These are phyloP conservation scores for Oryza australiensis DNA, from an alignment of 176 grass and related monocot species.

Conservation along the genomic window DNA sequence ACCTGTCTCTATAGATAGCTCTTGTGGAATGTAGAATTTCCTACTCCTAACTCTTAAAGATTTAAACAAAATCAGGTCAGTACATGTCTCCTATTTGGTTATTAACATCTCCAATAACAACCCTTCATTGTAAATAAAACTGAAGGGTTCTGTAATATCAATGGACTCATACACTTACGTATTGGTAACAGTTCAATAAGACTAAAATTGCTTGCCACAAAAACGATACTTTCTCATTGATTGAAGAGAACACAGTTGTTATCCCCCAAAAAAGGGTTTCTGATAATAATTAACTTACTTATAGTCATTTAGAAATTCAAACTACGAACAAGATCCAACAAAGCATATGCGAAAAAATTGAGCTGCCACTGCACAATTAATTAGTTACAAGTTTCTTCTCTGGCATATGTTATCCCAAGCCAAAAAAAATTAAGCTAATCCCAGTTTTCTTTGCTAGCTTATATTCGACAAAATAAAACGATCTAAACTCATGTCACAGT, in stretches of 20 bases:
- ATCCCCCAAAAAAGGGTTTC: not conserved
- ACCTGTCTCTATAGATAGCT: too few species aligned
- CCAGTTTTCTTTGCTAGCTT: not conserved
- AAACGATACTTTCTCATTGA: not conserved
- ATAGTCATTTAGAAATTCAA: not conserved
- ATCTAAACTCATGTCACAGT: not conserved
- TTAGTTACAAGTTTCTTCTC: too few species aligned
- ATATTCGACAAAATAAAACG: not conserved
- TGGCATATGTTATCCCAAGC: not conserved
- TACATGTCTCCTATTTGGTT: not conserved
- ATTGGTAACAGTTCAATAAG: constrained; percentile 1
- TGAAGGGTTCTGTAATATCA: not conserved
- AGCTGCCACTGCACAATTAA: too few species aligned
- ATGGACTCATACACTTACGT: not conserved
- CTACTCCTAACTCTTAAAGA: not conserved
- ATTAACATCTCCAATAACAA: not conserved
- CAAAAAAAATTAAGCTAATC: not conserved
- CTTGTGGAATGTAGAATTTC: too few species aligned
- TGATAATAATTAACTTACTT: not conserved
- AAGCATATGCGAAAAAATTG: not conserved
- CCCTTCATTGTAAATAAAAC: not conserved
- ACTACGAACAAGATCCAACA: not conserved
- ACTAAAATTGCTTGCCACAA: not conserved
- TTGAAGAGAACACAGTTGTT: too few species aligned
- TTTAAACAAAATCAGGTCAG: not conserved